Conservation (phyloP, 192 early-diverging fungal genomes). For the Martensiomyces pterosporus region DNA sequence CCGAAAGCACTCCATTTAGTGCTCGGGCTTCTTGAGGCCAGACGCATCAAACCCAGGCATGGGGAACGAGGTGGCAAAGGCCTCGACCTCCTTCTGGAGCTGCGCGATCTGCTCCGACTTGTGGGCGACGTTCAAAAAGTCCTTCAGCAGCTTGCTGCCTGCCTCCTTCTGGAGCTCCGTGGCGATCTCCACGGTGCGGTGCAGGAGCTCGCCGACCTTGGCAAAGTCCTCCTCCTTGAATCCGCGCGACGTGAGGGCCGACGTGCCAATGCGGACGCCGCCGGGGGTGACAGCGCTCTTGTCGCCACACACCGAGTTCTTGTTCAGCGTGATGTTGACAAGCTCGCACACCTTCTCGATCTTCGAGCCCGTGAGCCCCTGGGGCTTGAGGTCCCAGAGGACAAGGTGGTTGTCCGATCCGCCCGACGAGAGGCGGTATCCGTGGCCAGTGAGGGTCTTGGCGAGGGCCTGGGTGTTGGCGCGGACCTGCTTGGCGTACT, state of each 20-base stretch:
- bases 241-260: slow-evolving; percentile 93
- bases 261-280: slow-evolving; percentile 92
- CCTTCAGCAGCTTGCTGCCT: slow-evolving; percentile 94
- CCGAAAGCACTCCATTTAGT: too few species aligned
- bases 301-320: slow-evolving; percentile 99
- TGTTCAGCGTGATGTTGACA: slow-evolving; percentile 97
- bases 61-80: slow-evolving; percentile 90
- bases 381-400: slow-evolving; percentile 95
- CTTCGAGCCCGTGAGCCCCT: slow-evolving; percentile 91
- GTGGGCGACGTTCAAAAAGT: slow-evolving; percentile 85
- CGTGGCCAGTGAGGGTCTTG: slow-evolving; percentile 66
- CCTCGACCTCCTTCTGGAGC: slow-evolving; percentile 85
- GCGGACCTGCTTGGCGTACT: slow-evolving; percentile 94
- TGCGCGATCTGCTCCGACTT: slow-evolving; percentile 73
- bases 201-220: slow-evolving; percentile 92
- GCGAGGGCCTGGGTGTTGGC: slow-evolving; percentile 88
- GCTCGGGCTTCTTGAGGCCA: slow-evolving; percentile 41
- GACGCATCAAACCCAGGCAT: slow-evolving; percentile 87
- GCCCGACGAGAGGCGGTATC: slow-evolving; percentile 92
- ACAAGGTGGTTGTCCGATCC: slow-evolving; percentile 98
- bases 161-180: slow-evolving; percentile 76
- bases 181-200: slow-evolving; percentile 91
- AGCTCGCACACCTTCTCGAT: slow-evolving; percentile 99
- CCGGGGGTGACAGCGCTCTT: slow-evolving; percentile 93
- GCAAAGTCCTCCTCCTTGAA: slow-evolving; percentile 98